Evolutionary conservation across 2,329 filamentous ascomycete species (phyloP), one percentile per base, ranked within the genome.

Genomic region (Trichoderma guizhouense): DNA sequence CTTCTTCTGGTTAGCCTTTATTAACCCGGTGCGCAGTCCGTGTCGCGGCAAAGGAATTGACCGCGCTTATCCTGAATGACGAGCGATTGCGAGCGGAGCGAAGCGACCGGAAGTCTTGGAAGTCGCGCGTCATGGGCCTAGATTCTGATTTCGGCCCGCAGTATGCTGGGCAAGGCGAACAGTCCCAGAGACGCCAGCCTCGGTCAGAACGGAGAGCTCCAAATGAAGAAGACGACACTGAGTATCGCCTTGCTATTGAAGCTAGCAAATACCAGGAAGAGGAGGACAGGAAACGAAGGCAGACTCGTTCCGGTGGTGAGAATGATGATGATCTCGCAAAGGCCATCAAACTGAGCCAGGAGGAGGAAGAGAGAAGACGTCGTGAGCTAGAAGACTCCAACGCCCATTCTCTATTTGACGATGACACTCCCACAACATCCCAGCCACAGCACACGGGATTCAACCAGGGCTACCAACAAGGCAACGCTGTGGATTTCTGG

Each of bases 391-490:
- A 98, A 80, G 92, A 95, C 73, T 92, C 87, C 80, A 98, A 97
- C 78, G 91, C 93, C 24, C 87, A 92, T 62, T 90, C 94, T 24
- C 87, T 99, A n/a, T 98, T 99, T 77, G 95, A 97, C 77, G 93
- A 97, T 76, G 88, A 89, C 43, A 87, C 90, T 7, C 82, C 86
- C 28, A 89, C 91, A 78, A 77, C 79, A 3, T 74, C 77, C 60
- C 92, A 94, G 77, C 88, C 92, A 43, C 93, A 95, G 82, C 90
- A 89, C 53, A 98, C 95, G 15, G 95, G 94, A 43, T 94, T 94
- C 84, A 98, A 98, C 82, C 95, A 97, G 83, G 95, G 95, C 61
- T 99, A 99, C 79, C 95, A 98, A 84, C 96, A 99, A 83, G 95
- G 97, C 79, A 92, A 92, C 71, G 93, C 94, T 14, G 96, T 99